Percentiles rank a stretch among this genome's conserved stretches.
Evolutionary conservation across 2,329 filamentous ascomycete genomes (phyloP).

Genomic region (Fusarium tanahbumbuense): DNA sequence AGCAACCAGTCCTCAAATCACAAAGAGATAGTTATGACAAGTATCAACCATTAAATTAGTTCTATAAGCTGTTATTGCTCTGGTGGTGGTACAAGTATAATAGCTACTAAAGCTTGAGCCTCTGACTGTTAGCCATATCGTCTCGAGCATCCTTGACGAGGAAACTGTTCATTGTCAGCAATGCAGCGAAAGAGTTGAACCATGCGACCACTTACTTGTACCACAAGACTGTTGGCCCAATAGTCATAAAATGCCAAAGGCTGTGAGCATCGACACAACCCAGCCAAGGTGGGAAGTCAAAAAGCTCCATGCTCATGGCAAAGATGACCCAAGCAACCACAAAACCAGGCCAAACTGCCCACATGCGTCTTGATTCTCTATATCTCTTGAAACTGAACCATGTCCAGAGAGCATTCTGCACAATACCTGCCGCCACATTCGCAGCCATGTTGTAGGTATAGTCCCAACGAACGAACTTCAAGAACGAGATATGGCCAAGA

Average conservation of each 20-base stretch:
- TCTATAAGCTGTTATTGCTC: background rate
- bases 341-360: constrained; percentile 90
- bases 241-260: constrained; percentile 94
- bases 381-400: constrained; percentile 84
- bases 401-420: constrained; percentile 87
- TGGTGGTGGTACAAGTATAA: background rate
- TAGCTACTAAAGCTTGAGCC: constrained; percentile 70
- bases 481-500: constrained; percentile 80
- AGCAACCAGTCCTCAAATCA: background rate
- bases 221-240: constrained; percentile 88
- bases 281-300: constrained; percentile 89
- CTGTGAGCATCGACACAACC: constrained; percentile 92
- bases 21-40: background rate
- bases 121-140: constrained; percentile 75
- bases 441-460: constrained; percentile 99
- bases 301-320: constrained; percentile 94
- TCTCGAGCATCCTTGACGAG: constrained; percentile 86
- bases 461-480: constrained; percentile 89
- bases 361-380: constrained; percentile 74
- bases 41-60: background rate
- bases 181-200: background rate
- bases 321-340: constrained; percentile 92
- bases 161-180: constrained; percentile 69
- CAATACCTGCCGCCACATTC: constrained; percentile 83
- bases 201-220: constrained; percentile 81